Evolutionary conservation across 1,284 basidiomycete species (phyloP), one percentile per base, ranked within the genome.

Genomic region (Anthracocystis walkeri): DNA sequence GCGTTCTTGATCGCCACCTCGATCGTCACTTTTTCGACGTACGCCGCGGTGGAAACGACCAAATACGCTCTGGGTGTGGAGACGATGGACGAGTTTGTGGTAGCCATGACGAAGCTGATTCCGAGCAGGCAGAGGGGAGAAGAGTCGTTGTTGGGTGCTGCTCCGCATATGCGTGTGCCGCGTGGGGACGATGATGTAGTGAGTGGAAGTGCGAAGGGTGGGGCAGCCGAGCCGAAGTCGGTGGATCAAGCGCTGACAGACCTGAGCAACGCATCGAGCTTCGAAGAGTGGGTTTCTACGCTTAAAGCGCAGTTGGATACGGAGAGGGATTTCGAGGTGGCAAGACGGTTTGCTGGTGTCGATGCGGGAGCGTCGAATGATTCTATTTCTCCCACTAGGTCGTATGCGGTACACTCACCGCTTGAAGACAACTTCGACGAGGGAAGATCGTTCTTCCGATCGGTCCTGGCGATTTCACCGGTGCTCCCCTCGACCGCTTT

Each of bases 401-500:
- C 55, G 2, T 75, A 67, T 41, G n/a, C 51, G 3, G 50, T 67
- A 6, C 64, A 64, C 50, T 70, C 73, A 3, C 60, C 61, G 1
- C 50, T 67, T 0, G 71, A 74, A 41, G 59, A 59, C 16, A 44
- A 72, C 20, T 14, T 48, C n/a, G 44, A 62, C 8, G 50, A 53
- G 20, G 50, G 56, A 3, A 40, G 25, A 12, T 57, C 60, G 14
- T 52, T 56, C 16, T 49, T 59, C 12, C 48, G 60, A 2, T 64
- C 49, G 1, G 20, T 61, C 0, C 42, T 76, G 3, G 35, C 57
- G 27, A 76, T 76, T 50, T 76, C 74, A 3, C 74, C 74, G 25
- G 60, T 76, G 0, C 56, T 82, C 12, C 80, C 79, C 0, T 42
- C 62, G 12, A 72, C 78, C 0, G 78, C 77, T 1, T 78, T 81